Evolutionary conservation across 1,139 yeast genomes (phyloP).

Genomic region (Spencermartinsiella ligniputridi): DNA sequence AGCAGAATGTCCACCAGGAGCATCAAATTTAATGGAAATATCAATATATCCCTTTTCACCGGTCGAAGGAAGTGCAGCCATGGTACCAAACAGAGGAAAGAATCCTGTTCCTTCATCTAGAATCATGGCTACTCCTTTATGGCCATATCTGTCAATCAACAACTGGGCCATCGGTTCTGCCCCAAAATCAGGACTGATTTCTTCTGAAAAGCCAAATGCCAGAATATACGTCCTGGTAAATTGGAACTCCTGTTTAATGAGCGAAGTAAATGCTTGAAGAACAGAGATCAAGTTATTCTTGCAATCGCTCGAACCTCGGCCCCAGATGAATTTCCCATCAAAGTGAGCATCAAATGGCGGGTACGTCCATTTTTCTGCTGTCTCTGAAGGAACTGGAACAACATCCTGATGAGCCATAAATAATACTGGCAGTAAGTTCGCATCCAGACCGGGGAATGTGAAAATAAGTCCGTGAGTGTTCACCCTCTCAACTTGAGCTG

Average conservation of each 20-base stretch:
- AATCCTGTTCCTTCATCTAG: conserved; percentile 58
- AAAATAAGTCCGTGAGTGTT: conserved; percentile 64
- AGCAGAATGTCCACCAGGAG: conserved; percentile 72
- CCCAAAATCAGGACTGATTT: conserved; percentile 56
- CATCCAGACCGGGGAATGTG: conserved; percentile 59
- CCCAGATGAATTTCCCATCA: conserved; percentile 56
- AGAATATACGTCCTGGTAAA: conserved; percentile 56
- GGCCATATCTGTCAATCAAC: conserved; percentile 50
- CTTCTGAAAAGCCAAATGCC: conserved; percentile 74
- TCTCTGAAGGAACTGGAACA: conserved; percentile 67
- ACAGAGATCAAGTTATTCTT: conserved; percentile 55
- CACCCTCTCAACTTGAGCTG: conserved; percentile 49
- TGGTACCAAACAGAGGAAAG: conserved; percentile 40
- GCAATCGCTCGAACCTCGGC: conserved; percentile 65
- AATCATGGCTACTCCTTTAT: conserved; percentile 46
- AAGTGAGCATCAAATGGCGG: conserved; percentile 68
- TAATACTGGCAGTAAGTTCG: conserved; percentile 55
- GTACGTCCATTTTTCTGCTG: conserved; percentile 57
- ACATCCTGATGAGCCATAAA: conserved; percentile 79
- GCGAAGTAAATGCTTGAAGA: conserved; percentile 54
- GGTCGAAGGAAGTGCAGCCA: conserved; percentile 54
- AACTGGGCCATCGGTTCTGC: conserved; percentile 44
- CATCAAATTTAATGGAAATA: conserved; percentile 42
- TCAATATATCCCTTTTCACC: conserved; percentile 67
- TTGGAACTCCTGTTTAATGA: conserved; percentile 42